These are phyloP conservation scores for Phialocephala subalpina DNA, from an alignment of 2,329 filamentous ascomycete genomes.

Conservation along the genomic window DNA sequence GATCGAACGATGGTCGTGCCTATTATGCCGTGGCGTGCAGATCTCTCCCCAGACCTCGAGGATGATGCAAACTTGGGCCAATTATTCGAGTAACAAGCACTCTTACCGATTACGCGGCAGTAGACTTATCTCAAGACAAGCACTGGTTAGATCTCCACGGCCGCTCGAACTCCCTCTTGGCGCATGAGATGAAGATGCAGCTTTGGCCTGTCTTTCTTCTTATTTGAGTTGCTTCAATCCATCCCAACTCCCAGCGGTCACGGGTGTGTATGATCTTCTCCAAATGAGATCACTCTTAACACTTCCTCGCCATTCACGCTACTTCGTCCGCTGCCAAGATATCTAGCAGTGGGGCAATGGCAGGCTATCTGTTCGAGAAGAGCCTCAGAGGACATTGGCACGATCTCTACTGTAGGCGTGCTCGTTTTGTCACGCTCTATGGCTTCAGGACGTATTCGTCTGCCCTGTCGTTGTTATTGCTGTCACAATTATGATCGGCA, in stretches of 20 bases:
- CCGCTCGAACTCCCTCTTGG: neutral
- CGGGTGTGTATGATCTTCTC: slow-evolving; percentile 12
- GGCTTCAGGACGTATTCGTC: neutral
- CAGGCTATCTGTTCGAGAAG: slow-evolving; percentile 16
- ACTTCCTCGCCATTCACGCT: neutral
- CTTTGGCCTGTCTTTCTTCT: slow-evolving; percentile 13
- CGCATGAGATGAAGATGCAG: slow-evolving; percentile 5
- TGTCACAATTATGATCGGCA: slow-evolving; percentile 9
- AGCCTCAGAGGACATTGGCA: slow-evolving; percentile 18
- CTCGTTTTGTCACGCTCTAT: neutral
- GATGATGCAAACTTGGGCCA: slow-evolving; percentile 1
- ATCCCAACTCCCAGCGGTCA: slow-evolving; percentile 4
- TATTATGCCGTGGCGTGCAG: neutral
- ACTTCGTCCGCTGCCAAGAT: slow-evolving; percentile 14
- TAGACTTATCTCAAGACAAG: neutral
- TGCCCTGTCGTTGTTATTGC: neutral
- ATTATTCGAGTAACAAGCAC: neutral
- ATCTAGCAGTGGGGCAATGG: slow-evolving; percentile 4
- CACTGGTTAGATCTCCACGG: neutral
- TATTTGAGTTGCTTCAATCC: slow-evolving; percentile 11
- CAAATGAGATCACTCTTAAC: slow-evolving; percentile 4
- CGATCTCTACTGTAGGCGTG: neutral
- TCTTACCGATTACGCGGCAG: slow-evolving; percentile 3
- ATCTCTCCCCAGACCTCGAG: neutral
- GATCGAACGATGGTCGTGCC: neutral